These are phyloP conservation scores for Poa pratensis DNA, from an alignment of 176 grass and related monocot genomes.

Conservation along the genomic window DNA sequence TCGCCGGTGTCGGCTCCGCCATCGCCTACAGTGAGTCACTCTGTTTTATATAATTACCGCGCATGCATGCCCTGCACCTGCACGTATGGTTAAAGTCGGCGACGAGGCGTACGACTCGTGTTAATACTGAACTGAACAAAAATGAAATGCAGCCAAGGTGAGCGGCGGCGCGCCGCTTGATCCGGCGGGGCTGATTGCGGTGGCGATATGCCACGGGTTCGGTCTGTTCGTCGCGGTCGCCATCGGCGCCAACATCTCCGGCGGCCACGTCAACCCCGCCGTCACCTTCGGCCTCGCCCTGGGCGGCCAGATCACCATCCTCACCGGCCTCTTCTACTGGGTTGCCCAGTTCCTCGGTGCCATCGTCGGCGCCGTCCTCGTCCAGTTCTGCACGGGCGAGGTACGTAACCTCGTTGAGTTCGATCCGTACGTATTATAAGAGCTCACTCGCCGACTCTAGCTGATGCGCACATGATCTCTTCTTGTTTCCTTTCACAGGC, in stretches of 20 bases:
- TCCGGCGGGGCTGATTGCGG: constrained; percentile 63
- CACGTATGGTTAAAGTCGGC: not conserved
- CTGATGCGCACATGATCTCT: not conserved
- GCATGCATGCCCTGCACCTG: not conserved
- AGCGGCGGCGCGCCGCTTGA: constrained; percentile 53
- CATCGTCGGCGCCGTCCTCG: constrained; percentile 63
- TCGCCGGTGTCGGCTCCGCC: constrained; percentile 79
- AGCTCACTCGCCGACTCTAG: not conserved
- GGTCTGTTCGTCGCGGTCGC: constrained; percentile 72
- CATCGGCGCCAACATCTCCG: constrained; percentile 78
- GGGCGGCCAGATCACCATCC: constrained; percentile 84
- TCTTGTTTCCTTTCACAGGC: constrained; percentile 14
- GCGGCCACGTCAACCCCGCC: constrained; percentile 77
- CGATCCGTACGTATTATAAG: not conserved
- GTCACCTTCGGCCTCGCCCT: constrained; percentile 85
- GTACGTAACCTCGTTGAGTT: constrained; percentile 33
- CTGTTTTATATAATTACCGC: not conserved
- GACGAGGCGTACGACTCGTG: not conserved
- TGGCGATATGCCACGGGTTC: constrained; percentile 74
- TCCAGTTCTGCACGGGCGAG: constrained; percentile 61
- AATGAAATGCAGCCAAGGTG: constrained; percentile 60
- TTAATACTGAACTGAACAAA: not conserved
- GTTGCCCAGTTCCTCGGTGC: constrained; percentile 78
- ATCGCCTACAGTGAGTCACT: constrained; percentile 68
- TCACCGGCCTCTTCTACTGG: constrained; percentile 84